These are phyloP conservation scores for Leishmania braziliensis DNA, from an alignment of 208 protist genomes.

Conservation along the genomic window DNA sequence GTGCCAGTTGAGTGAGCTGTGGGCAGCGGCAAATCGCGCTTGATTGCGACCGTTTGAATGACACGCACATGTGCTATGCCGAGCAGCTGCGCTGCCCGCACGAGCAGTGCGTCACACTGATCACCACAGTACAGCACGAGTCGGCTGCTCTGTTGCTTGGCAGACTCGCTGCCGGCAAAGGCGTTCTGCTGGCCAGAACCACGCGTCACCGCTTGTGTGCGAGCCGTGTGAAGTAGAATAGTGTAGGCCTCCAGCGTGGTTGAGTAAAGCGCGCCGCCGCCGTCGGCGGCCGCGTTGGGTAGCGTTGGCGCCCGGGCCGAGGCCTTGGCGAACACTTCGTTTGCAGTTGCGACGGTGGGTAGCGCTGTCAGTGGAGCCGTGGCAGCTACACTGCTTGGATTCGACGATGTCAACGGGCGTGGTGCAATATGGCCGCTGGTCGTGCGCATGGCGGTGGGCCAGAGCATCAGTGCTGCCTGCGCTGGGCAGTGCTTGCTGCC, in stretches of 20 bases:
- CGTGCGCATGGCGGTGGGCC: slow-evolving; percentile 32
- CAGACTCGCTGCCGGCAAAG: slow-evolving; percentile 17
- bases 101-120: slow-evolving; percentile 59
- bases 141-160: slow-evolving; percentile 20
- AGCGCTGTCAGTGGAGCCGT: slow-evolving; percentile 15
- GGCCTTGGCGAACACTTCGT: slow-evolving; percentile 20
- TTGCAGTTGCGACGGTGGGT: slow-evolving; percentile 10
- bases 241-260: slow-evolving; percentile 55
- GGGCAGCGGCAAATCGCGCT: slow-evolving; percentile 10
- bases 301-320: not conserved
- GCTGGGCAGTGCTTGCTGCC: not conserved
- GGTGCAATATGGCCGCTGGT: slow-evolving; percentile 7
- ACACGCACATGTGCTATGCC: slow-evolving; percentile 63
- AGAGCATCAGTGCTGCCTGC: slow-evolving; percentile 16
- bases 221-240: slow-evolving; percentile 53
- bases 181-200: slow-evolving; percentile 18
- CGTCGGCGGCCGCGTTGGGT: not conserved
- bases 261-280: slow-evolving; percentile 56
- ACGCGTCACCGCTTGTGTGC: slow-evolving; percentile 49
- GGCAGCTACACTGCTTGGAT: not conserved
- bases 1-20: not conserved
- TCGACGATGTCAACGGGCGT: not conserved
- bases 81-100: slow-evolving; percentile 51
- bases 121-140: slow-evolving; percentile 76
- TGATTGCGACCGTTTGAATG: slow-evolving; percentile 46